Conservation (phyloP, 768 basidiomycete species). For the Tricholoma terreum region DNA sequence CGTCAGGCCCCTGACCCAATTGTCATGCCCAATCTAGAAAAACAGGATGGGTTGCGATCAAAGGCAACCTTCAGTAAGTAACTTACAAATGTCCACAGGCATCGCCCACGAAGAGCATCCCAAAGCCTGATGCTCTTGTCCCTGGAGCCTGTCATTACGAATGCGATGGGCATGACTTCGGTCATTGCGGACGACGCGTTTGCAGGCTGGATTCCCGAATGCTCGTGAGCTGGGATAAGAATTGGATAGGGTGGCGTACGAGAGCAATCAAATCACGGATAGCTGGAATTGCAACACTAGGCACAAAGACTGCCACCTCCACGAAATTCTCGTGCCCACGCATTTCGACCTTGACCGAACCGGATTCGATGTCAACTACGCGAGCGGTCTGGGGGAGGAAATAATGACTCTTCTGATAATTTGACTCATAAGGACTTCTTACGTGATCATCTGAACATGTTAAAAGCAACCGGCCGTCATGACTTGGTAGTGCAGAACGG, state of each 20-base stretch:
- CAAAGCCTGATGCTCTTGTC: constrained; percentile 76
- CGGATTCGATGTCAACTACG: constrained; percentile 56
- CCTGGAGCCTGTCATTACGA: constrained; percentile 64
- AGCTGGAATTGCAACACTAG: constrained; percentile 50
- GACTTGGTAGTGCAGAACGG: constrained; percentile 41
- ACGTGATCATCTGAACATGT: constrained; percentile 72
- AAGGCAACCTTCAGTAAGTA: neutral
- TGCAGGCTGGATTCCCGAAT: constrained; percentile 1
- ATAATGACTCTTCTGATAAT: neutral
- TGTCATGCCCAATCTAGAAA: constrained; percentile 50
- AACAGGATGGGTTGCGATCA: constrained; percentile 5
- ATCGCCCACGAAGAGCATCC: constrained; percentile 66
- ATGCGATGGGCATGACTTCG: constrained; percentile 29
- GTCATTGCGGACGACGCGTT: constrained; percentile 2
- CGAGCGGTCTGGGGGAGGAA: constrained; percentile 53
- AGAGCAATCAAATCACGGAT: constrained; percentile 58
- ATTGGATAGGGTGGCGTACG: neutral
- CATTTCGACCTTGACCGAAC: constrained; percentile 62
- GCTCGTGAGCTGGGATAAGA: neutral
- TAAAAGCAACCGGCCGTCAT: constrained; percentile 55
- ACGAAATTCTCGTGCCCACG: constrained; percentile 72
- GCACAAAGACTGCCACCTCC: constrained; percentile 66
- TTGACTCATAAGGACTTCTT: constrained; percentile 14
- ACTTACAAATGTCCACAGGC: constrained; percentile 55
- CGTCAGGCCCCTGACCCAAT: constrained; percentile 67